phyloP scores from a whole-genome alignment of 805 yeast genomes.

The Yarrowia sp. region DNA sequence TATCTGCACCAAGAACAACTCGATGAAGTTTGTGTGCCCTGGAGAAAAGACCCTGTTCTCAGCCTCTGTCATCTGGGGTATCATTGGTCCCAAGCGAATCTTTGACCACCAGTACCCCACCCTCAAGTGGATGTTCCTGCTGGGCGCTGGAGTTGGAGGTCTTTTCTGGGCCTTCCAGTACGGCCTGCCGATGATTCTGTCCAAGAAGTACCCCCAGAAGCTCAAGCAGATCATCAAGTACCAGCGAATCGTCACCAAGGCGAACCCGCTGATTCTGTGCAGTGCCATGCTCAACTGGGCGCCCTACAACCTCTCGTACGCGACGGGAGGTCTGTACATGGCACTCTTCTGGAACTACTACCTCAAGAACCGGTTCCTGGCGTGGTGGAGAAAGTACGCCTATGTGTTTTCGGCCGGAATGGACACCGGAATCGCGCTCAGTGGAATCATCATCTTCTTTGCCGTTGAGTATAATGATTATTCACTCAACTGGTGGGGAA shows the following conservation, averaged over 20 bases:
- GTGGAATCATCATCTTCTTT: no score
- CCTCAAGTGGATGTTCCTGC: constrained; percentile 15
- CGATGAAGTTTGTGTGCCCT: constrained; percentile 5
- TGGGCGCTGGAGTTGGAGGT: not conserved
- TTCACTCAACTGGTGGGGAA: no score
- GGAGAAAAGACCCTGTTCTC: constrained; percentile 5
- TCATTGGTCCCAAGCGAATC: constrained; percentile 12
- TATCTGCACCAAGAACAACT: constrained; percentile 10
- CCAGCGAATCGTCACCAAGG: constrained; percentile 7
- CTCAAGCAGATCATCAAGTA: not conserved
- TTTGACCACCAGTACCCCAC: constrained; percentile 7
- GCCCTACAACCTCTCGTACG: constrained; percentile 1
- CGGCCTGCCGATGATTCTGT: not conserved
- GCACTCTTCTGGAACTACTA: constrained; percentile 53
- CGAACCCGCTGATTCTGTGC: not conserved
- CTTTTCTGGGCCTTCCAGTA: constrained; percentile 8
- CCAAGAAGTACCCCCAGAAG: constrained; percentile 5
- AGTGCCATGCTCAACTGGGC: not conserved
- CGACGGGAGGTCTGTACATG: constrained; percentile 53
- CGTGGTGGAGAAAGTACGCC: constrained; percentile 47
- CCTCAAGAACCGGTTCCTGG: constrained; percentile 55
- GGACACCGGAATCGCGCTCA: no score
- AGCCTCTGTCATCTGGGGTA: constrained; percentile 14
- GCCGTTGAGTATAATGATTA: no score
- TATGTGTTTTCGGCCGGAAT: no score